Conservation (phyloP, 1,284 basidiomycete genomes). For the Melampsora larici-populina region DNA sequence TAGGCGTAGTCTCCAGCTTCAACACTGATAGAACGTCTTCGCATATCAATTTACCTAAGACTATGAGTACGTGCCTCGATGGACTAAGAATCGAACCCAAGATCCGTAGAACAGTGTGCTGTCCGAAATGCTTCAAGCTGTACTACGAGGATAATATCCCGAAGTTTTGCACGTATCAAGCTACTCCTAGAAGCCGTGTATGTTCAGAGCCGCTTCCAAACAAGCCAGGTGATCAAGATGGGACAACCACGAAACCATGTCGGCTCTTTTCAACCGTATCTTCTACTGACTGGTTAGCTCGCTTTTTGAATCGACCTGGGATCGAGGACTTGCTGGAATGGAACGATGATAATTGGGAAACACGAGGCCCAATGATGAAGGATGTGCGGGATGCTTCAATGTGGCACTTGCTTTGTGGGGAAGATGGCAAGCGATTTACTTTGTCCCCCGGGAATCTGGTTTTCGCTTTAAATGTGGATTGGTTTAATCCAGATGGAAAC, state of each 20-base stretch:
- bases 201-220: background rate
- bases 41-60: background rate
- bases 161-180: background rate
- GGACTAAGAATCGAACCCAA: background rate
- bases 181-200: background rate
- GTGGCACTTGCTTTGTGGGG: background rate
- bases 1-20: background rate
- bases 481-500: constrained; percentile 22
- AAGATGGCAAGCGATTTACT: background rate
- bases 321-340: constrained; percentile 13
- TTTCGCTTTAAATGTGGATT: no score
- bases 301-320: background rate
- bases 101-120: background rate
- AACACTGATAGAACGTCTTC: background rate
- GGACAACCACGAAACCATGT: no score
- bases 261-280: background rate
- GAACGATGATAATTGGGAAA: background rate
- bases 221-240: background rate
- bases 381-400: background rate
- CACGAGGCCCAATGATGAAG: background rate
- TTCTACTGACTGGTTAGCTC: no score
- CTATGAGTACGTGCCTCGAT: background rate
- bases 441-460: constrained; percentile 18
- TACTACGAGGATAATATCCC: background rate
- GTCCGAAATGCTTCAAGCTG: background rate